These are phyloP conservation scores for Acer negundo DNA, from an alignment of 345 rosid species.

Conservation along the genomic window DNA sequence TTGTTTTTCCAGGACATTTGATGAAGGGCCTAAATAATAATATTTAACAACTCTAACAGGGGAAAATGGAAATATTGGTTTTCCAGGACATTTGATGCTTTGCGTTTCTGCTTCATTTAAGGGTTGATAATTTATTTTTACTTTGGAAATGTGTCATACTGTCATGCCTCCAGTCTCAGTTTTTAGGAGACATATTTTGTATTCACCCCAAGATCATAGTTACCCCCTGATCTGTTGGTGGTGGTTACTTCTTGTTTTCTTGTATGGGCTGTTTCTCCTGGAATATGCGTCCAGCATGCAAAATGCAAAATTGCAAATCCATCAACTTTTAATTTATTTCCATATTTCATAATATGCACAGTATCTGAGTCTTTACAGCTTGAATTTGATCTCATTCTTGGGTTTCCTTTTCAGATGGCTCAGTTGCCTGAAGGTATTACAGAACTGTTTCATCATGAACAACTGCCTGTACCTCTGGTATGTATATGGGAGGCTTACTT, in stretches of 20 bases:
- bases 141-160: background rate
- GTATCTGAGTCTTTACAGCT: background rate
- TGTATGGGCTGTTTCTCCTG: background rate
- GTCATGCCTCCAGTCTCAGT: background rate
- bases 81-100: background rate
- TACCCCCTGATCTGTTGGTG: background rate
- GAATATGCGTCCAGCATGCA: background rate
- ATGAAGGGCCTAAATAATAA: background rate
- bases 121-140: background rate
- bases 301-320: slow-evolving; percentile 5
- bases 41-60: background rate
- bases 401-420: slow-evolving; percentile 71
- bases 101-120: slow-evolving; percentile 2
- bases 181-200: background rate
- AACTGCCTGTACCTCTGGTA: slow-evolving; percentile 88
- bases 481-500: slow-evolving; percentile 26
- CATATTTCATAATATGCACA: background rate
- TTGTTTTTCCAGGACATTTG: background rate
- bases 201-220: background rate
- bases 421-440: slow-evolving; percentile 95
- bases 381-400: slow-evolving; percentile 26
- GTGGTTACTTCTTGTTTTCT: slow-evolving; percentile 2
- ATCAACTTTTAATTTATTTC: background rate
- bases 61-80: background rate
- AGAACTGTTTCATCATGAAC: slow-evolving; percentile 85